Percentiles rank a stretch among this genome's conserved stretches.
phyloP scores from a whole-genome alignment of 1,284 basidiomycete genomes.

The Leccinum subrobustum region DNA sequence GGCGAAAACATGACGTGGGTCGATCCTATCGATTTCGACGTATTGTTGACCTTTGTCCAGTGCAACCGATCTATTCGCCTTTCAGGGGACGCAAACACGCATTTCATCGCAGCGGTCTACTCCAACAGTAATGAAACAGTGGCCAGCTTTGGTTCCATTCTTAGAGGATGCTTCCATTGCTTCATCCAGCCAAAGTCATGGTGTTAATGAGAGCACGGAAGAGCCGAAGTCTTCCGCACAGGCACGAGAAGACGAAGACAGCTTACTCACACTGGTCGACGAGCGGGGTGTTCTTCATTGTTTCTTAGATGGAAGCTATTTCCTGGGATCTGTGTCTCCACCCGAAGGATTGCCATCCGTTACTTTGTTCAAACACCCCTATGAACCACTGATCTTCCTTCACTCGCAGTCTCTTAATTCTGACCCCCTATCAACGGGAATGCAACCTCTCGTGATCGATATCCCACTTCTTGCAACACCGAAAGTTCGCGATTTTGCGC shows the following conservation, averaged over 20 bases:
- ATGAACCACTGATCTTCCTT: constrained; percentile 45
- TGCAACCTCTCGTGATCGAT: constrained; percentile 49
- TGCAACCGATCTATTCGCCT: constrained; percentile 73
- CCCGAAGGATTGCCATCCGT: constrained; percentile 38
- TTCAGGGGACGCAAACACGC: constrained; percentile 62
- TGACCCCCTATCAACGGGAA: constrained; percentile 32
- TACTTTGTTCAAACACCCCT: constrained; percentile 51
- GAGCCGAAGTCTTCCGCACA: constrained; percentile 17
- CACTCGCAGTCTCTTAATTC: constrained; percentile 38
- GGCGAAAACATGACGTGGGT: constrained; percentile 60
- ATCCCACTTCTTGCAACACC: constrained; percentile 59
- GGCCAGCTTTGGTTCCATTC: constrained; percentile 65
- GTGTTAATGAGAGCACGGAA: constrained; percentile 25
- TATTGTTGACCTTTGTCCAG: constrained; percentile 37
- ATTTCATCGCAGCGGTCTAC: constrained; percentile 41
- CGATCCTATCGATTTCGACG: constrained; percentile 1
- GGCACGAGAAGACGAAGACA: constrained; percentile 48
- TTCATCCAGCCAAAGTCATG: constrained; percentile 36
- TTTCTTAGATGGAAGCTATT: constrained; percentile 80
- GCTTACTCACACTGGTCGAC: constrained; percentile 62
- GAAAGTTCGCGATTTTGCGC: constrained; percentile 63
- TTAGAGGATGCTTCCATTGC: constrained; percentile 58
- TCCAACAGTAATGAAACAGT: constrained; percentile 58
- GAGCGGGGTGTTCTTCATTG: constrained; percentile 54
- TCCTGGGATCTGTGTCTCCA: constrained; percentile 58